Evolutionary conservation across 1,284 basidiomycete genomes (phyloP).

Genomic region (Boletus semigastroideus): DNA sequence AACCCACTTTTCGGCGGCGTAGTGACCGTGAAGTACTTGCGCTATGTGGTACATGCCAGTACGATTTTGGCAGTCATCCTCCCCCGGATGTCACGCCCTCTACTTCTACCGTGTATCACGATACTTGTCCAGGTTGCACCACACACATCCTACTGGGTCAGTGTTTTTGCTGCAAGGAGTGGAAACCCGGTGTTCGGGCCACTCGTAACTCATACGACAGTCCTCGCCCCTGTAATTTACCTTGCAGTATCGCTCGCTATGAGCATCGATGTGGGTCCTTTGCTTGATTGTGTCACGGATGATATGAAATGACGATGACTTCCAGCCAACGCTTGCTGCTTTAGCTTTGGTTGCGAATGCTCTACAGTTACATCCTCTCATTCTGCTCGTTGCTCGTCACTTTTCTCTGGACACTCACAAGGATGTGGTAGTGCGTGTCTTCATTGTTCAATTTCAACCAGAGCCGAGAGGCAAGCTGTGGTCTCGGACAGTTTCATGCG

Average conservation of each 20-base stretch:
- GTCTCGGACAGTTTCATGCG: constrained; percentile 23
- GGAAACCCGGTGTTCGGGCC: constrained; percentile 57
- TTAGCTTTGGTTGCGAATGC: constrained; percentile 20
- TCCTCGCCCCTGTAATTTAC: constrained; percentile 56
- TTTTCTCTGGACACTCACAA: constrained; percentile 22
- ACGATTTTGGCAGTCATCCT: constrained; percentile 37
- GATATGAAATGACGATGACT: constrained; percentile 2
- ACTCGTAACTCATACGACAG: constrained; percentile 51
- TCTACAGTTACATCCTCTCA: constrained; percentile 28
- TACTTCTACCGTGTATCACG: constrained; percentile 41
- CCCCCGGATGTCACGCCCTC: constrained; percentile 33
- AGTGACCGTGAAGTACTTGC: constrained; percentile 38
- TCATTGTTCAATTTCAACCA: background rate
- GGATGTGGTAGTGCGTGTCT: constrained; percentile 21
- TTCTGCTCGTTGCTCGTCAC: constrained; percentile 12
- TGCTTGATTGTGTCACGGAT: constrained; percentile 5
- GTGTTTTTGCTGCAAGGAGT: constrained; percentile 53
- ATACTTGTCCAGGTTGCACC: constrained; percentile 54
- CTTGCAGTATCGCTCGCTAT: constrained; percentile 41
- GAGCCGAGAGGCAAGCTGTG: constrained; percentile 1
- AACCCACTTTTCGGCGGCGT: constrained; percentile 46
- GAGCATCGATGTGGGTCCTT: constrained; percentile 42
- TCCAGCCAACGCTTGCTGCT: constrained; percentile 17
- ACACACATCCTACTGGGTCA: constrained; percentile 60
- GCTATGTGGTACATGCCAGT: constrained; percentile 38